phyloP scores from a whole-genome alignment of 192 early-diverging fungal genomes.

The Chytriomyces confervae region DNA sequence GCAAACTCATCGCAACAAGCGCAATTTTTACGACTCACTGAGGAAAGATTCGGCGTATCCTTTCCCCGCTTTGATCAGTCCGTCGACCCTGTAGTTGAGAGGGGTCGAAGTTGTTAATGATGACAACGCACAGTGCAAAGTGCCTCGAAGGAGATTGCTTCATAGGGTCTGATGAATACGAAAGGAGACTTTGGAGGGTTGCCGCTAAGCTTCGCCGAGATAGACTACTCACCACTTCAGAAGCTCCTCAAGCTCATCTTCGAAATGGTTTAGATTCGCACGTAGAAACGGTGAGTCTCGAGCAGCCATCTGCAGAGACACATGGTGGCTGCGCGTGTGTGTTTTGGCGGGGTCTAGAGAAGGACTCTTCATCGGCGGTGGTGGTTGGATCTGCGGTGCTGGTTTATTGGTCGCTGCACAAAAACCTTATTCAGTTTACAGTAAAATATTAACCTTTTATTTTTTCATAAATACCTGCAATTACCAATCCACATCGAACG shows the following conservation, averaged over 20 bases:
- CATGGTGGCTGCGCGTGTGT: constrained; percentile 24
- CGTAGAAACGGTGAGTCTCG: constrained; percentile 31
- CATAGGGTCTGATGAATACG: neutral
- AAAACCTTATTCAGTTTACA: neutral
- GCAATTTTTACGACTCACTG: neutral
- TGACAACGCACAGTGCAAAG: neutral
- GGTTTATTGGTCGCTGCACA: neutral
- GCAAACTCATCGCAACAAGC: neutral
- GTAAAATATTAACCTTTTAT: neutral
- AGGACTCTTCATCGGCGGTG: constrained; percentile 8
- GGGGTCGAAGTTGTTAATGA: neutral
- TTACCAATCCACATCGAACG: no score
- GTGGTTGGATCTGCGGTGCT: neutral
- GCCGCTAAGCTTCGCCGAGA: neutral
- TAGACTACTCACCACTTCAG: constrained; percentile 15
- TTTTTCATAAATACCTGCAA: neutral
- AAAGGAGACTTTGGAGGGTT: neutral
- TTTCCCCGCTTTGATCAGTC: constrained; percentile 28
- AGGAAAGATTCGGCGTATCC: constrained; percentile 24
- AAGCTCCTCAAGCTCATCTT: constrained; percentile 31
- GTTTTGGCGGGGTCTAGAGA: constrained; percentile 17
- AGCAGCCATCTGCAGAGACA: constrained; percentile 35
- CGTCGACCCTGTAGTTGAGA: constrained; percentile 17
- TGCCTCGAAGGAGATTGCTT: neutral
- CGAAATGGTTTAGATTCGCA: constrained; percentile 30